Evolutionary conservation across 1,284 basidiomycete genomes (phyloP).

Genomic region (Rhodotorula mucilaginosa): DNA sequence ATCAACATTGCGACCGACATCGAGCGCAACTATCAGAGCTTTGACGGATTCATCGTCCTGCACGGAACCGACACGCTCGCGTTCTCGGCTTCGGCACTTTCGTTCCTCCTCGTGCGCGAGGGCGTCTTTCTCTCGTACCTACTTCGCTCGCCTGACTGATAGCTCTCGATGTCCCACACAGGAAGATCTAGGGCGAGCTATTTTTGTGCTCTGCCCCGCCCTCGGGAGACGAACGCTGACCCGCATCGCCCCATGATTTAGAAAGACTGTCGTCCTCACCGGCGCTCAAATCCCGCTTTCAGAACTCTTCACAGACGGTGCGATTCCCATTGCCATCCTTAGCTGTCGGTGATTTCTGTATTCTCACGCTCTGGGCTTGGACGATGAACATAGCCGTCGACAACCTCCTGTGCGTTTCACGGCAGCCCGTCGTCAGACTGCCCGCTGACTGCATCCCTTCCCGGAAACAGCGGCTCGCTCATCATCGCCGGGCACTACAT

Average conservation of each 20-base stretch:
- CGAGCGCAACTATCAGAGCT: constrained; percentile 66
- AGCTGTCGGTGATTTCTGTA: neutral
- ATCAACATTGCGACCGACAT: constrained; percentile 84
- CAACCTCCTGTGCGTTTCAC: constrained; percentile 61
- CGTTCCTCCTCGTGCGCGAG: constrained; percentile 59
- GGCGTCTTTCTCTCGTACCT: constrained; percentile 52
- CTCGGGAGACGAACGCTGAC: neutral
- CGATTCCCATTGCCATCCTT: neutral
- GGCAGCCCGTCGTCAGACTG: neutral
- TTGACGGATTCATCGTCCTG: constrained; percentile 84
- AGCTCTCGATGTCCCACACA: constrained; percentile 58
- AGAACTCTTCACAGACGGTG: constrained; percentile 49
- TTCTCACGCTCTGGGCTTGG: neutral
- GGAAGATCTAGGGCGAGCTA: neutral
- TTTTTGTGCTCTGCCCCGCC: neutral
- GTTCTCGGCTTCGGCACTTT: constrained; percentile 80
- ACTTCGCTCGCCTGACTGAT: constrained; percentile 62
- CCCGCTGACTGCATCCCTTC: neutral
- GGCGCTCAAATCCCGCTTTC: constrained; percentile 84
- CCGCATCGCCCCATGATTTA: constrained; percentile 43
- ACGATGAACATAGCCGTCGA: constrained; percentile 59
- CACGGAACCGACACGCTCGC: constrained; percentile 84
- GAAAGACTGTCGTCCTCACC: constrained; percentile 65
- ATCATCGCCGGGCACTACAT: constrained; percentile 84
- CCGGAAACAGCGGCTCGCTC: constrained; percentile 60